Percentiles rank a stretch among this genome's conserved stretches.
These are phyloP conservation scores for Magnusiomyces magnusii DNA, from an alignment of 1,139 yeast genomes.

Conservation along the genomic window DNA sequence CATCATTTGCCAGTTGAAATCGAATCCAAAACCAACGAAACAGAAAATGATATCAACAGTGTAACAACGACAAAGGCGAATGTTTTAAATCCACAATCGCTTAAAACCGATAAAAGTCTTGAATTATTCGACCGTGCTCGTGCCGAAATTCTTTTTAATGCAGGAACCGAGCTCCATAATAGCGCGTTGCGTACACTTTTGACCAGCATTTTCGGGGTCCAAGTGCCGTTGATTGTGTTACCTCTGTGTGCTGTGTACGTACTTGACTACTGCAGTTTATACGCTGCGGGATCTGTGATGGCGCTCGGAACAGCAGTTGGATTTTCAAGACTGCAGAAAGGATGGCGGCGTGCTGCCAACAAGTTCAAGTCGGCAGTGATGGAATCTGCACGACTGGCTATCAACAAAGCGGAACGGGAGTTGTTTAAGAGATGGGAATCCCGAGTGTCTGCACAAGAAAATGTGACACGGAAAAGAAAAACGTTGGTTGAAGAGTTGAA, in stretches of 20 bases:
- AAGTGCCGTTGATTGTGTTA: slow-evolving; percentile 31
- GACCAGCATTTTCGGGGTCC: slow-evolving; percentile 27
- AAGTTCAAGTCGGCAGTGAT: slow-evolving; percentile 24
- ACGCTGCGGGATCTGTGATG: slow-evolving; percentile 35
- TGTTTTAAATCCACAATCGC: background rate
- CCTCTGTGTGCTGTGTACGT: slow-evolving; percentile 32
- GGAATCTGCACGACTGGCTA: slow-evolving; percentile 26
- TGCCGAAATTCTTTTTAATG: slow-evolving; percentile 10
- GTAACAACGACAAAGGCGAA: background rate
- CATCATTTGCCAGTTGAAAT: slow-evolving; percentile 16
- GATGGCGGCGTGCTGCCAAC: slow-evolving; percentile 30
- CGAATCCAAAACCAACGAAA: background rate
- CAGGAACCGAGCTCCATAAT: slow-evolving; percentile 16
- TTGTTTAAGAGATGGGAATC: slow-evolving; percentile 33
- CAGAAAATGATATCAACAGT: slow-evolving; percentile 5
- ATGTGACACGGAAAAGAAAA: slow-evolving; percentile 12
- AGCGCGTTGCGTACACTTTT: slow-evolving; percentile 13
- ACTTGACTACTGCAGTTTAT: slow-evolving; percentile 27
- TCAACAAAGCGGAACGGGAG: slow-evolving; percentile 23
- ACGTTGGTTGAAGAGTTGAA: background rate
- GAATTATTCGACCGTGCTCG: slow-evolving; percentile 12
- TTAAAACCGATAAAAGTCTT: background rate
- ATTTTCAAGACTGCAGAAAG: slow-evolving; percentile 30
- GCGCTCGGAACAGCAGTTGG: slow-evolving; percentile 36
- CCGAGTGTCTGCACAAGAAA: slow-evolving; percentile 26